Base-by-base conservation (phyloP, 495 filamentous ascomycete genomes). In the Penicillium paxilli region DNA sequence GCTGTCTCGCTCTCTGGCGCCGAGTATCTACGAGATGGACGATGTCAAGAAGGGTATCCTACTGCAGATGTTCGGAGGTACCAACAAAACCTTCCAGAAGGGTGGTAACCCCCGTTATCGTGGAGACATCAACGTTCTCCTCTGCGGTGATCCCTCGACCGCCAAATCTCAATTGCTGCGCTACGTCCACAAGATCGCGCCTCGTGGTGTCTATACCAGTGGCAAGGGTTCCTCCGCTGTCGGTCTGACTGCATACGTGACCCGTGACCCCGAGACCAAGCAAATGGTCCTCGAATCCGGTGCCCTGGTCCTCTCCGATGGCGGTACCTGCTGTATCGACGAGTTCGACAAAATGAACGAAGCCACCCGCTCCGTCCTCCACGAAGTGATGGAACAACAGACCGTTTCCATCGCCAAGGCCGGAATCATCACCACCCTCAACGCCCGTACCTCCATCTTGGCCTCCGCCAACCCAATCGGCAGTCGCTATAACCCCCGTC, bases 331-430 rank as follows among this genome's bases (percentile, higher is more conserved):
- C 79, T 98, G 94, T 67, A 98, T 98, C 69, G 94, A 98, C 62
- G 94, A 98, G 69, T 98, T 98, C 60, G 94, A 98, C 78, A 98
- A 98, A 72, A 98, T 98, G 94, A 92, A 88, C 48, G 94, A 98
- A 50, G 84, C 92, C 21, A 98, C 95, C 0, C 87, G 94, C 28
- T 96, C 92, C 3, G 94, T 98, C 9, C 80, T 98, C 28, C 94
- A 98, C 79, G 94, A 98, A 84, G 94, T 98, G 16, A 98, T 98
- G 94, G 94, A 98, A 66, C 94, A 98, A 71, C 94, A 98, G 76
- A 98, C 94, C 1, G 93, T 98, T 11, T 98, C 95, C 1, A 95
- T 98, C 54, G 94, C 94, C 53, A 98, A 98, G 77, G 94, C 94
- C 1, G 94, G 94, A 62, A 98, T 98, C 73, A 98, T 98, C 72